Evolutionary conservation across 345 rosid genomes (phyloP), one percentile per base, ranked within the genome.

Genomic region (Ricinus communis): DNA sequence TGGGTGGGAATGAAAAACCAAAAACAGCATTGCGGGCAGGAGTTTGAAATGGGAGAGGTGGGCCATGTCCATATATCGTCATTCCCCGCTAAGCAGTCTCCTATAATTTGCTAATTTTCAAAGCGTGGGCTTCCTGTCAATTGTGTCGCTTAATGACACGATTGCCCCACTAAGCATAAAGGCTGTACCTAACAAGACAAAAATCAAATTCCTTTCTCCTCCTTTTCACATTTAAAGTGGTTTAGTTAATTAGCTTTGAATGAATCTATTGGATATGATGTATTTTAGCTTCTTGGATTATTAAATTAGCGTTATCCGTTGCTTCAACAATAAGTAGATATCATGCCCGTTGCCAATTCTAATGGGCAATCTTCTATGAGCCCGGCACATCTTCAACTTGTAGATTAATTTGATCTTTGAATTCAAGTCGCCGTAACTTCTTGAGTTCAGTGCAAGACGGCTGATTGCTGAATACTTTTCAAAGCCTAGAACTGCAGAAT

Each of bases 11-110:
- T 11, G 5, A 47, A 51, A 28, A 47, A 28, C 54, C 15, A 40
- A 30, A 5, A 45, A 3, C 21, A 46, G 38, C 28, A n/a, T 30
- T 4, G 33, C 18, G n/a, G 47, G 2, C 58, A 58, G 27, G 43
- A 27, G 27, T 41, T 19, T 30, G 41, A 53, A 66, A 70, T 27
- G 15, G 54, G 38, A 5, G 16, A 15, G 11, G 19, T 9, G 24
- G 0, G 41, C 24, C 21, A 21, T 12, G 49, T 36, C 65, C 16
- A 41, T 41, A 33, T 43, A 0, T 51, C 6, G 70, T 51, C 46
- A 19, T 36, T 36, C 27, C 46, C 59, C 52, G 50, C 61, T 22
- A 51, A 66, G 70, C 59, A 46, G 18, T 64, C 36, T 62, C 19
- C 31, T 63, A 21, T 16, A 24, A 28, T 31, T 59, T 30, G 22